Conservation (phyloP, 164 flowering plant species). For the Chimonanthus praecox region DNA sequence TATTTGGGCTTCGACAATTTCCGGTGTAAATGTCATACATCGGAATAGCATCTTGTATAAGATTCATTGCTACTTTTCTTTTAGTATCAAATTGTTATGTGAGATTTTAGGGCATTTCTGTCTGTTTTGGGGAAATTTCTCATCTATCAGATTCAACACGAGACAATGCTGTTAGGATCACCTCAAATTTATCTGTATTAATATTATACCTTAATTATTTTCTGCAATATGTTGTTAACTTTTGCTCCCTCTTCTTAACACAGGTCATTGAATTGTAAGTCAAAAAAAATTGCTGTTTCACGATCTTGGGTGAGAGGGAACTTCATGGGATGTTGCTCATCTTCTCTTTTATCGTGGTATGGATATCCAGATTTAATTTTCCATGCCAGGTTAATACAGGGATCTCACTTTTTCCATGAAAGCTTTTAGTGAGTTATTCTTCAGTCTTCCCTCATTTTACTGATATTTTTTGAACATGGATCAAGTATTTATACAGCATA, state of each 20-base stretch:
- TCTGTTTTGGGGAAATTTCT: background rate
- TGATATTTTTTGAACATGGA: background rate
- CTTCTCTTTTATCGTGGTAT: background rate
- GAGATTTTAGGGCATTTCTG: background rate
- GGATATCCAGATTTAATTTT: constrained; percentile 1
- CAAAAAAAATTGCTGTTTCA: background rate
- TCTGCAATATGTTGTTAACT: background rate
- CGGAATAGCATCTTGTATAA: background rate
- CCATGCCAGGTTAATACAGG: constrained; percentile 6
- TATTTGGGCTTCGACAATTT: background rate
- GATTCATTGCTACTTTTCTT: too few relatives aligned
- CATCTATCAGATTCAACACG: background rate
- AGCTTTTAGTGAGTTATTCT: constrained; percentile 7
- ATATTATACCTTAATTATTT: background rate
- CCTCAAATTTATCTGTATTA: background rate
- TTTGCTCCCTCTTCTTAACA: background rate
- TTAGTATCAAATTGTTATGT: too few relatives aligned
- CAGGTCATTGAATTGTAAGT: background rate
- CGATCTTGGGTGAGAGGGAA: constrained; percentile 1
- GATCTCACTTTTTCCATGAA: background rate
- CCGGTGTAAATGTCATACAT: background rate
- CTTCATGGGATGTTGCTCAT: background rate
- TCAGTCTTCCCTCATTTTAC: background rate
- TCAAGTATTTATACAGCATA: constrained; percentile 7
- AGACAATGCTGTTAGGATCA: background rate